Evolutionary conservation across 1,284 basidiomycete genomes (phyloP).

Genomic region (Hypsizygus ulmarius): DNA sequence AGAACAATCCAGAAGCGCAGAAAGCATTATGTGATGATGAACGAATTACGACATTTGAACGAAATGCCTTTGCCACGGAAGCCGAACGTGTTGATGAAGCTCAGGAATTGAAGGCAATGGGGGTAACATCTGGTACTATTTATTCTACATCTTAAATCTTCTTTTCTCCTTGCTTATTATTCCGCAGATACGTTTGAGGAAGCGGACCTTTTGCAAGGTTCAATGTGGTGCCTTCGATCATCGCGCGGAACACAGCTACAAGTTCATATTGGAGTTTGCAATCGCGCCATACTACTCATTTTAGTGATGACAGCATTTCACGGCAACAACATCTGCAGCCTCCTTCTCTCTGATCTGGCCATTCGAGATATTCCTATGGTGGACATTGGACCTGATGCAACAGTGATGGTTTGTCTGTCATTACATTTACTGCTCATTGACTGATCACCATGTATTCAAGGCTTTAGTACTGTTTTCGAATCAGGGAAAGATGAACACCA

Average conservation of each 20-base stretch:
- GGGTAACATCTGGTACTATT: no score
- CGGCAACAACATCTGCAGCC: constrained; percentile 22
- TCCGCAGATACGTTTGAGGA: constrained; percentile 11
- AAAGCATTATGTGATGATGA: not conserved
- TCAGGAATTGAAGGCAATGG: no score
- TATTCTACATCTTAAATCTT: no score
- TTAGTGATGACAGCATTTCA: constrained; percentile 19
- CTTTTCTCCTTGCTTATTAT: not conserved
- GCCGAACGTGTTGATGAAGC: constrained; percentile 1
- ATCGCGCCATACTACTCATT: constrained; percentile 26
- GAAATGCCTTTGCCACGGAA: not conserved
- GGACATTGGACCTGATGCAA: constrained; percentile 11
- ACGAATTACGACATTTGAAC: not conserved
- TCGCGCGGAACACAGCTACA: constrained; percentile 12
- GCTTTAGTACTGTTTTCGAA: constrained; percentile 22
- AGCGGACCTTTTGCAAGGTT: constrained; percentile 7
- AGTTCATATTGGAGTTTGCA: constrained; percentile 21
- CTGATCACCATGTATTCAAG: constrained; percentile 10
- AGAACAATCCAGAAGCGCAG: constrained; percentile 1
- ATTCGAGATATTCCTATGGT: constrained; percentile 16
- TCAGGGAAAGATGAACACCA: constrained; percentile 27
- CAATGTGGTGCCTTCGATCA: constrained; percentile 9
- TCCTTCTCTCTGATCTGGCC: constrained; percentile 24
- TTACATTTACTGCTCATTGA: not conserved
- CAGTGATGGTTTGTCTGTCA: constrained; percentile 8